A percentile compares a stretch with the other conserved stretches of the same genome.
phyloP scores from a whole-genome alignment of 2,329 filamentous ascomycete genomes.

The Trichoderma simmonsii region DNA sequence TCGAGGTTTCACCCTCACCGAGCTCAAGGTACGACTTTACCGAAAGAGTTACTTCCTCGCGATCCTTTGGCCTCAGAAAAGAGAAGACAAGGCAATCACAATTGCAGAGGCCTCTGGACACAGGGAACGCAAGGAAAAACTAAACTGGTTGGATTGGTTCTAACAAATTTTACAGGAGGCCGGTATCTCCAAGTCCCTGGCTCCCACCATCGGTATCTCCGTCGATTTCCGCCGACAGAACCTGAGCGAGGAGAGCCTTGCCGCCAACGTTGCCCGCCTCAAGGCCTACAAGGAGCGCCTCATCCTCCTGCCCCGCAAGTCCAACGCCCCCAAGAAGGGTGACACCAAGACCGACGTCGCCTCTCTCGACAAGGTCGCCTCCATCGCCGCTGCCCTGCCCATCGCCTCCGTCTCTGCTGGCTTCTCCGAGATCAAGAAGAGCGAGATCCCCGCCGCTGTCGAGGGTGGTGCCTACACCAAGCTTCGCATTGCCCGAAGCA shows the following conservation, averaged over 20 bases:
- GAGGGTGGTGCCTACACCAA: slow-evolving; percentile 85
- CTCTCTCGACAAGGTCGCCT: slow-evolving; percentile 59
- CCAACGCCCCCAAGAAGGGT: slow-evolving; percentile 89
- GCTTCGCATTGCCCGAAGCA: slow-evolving; percentile 79
- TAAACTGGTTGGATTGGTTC: slow-evolving; percentile 22
- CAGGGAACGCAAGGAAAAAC: background rate
- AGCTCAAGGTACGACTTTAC: slow-evolving; percentile 82
- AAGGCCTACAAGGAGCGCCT: slow-evolving; percentile 96
- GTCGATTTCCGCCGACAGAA: slow-evolving; percentile 97
- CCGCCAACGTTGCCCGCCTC: slow-evolving; percentile 93
- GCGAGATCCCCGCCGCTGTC: slow-evolving; percentile 68
- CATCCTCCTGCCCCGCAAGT: slow-evolving; percentile 96
- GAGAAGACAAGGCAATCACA: background rate
- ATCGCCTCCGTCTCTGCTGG: slow-evolving; percentile 65
- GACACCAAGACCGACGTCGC: slow-evolving; percentile 80
- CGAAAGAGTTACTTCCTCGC: background rate
- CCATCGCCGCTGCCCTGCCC: slow-evolving; percentile 57
- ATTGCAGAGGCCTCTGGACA: background rate
- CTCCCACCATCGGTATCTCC: slow-evolving; percentile 92
- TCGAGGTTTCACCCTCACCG: slow-evolving; percentile 94
- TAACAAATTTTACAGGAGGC: slow-evolving; percentile 67
- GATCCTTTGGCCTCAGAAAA: background rate
- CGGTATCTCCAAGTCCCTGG: slow-evolving; percentile 89
- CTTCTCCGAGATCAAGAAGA: slow-evolving; percentile 75
- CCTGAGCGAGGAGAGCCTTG: slow-evolving; percentile 91